These are phyloP conservation scores for Casuarina cunninghamiana DNA, from an alignment of 306 rosid genomes.

Conservation along the genomic window DNA sequence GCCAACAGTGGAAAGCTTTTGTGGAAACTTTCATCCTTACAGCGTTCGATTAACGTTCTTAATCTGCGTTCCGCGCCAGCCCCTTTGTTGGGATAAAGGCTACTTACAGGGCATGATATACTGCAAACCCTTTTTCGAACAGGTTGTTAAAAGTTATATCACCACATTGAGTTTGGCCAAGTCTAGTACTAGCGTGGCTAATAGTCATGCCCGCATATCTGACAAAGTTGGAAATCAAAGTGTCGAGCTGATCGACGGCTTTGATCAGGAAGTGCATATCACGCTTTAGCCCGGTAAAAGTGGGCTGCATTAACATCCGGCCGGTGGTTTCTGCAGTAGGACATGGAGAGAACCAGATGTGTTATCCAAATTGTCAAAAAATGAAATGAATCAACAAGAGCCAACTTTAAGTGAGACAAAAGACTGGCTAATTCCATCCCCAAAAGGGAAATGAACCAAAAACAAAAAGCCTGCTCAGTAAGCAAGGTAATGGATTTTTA, in stretches of 20 bases:
- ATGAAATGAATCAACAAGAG: not conserved
- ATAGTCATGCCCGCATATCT: not conserved
- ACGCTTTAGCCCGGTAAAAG: too few relatives aligned
- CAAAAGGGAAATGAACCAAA: not conserved
- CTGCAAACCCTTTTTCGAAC: not conserved
- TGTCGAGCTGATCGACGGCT: not conserved
- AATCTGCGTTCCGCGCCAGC: too few relatives aligned
- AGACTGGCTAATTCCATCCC: constrained; percentile 3
- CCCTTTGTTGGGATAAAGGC: too few relatives aligned
- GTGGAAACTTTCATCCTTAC: too few relatives aligned
- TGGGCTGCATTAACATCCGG: not conserved
- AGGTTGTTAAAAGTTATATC: not conserved
- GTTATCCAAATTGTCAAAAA: not conserved
- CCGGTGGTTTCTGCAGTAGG: not conserved
- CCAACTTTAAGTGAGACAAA: not conserved
- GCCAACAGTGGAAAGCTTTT: not conserved
- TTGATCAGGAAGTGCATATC: not conserved
- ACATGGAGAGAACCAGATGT: not conserved
- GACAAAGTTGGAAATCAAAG: not conserved
- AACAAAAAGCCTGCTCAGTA: constrained; percentile 6
- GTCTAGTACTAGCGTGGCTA: not conserved
- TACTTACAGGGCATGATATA: not conserved
- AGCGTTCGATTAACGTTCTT: too few relatives aligned
- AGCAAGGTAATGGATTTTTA: not conserved
- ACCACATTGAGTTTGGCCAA: not conserved